Evolutionary conservation across 306 rosid genomes (phyloP), one percentile per base, ranked within the genome.

Genomic region (Carpinus fangiana): DNA sequence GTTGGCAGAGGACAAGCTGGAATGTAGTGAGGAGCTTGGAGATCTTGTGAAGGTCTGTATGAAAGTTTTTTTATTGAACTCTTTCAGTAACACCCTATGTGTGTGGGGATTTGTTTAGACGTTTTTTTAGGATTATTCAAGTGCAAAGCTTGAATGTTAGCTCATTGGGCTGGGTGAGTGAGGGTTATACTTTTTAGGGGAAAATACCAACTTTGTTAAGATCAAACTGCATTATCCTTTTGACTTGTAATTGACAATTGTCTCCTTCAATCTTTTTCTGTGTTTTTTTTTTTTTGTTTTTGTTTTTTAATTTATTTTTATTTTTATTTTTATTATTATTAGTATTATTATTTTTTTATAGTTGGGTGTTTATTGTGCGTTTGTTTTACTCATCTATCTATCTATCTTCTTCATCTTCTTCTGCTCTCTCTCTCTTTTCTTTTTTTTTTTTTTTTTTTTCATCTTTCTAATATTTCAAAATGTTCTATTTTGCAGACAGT

Each of bases 1-100:
- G 99, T 84, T 96, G 89, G 98, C 97, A 13, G 98, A 96, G 85
- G 98, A 96, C 90, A 96, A 96, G 88, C 93, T 96, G 79, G 99
- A 96, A 85, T 96, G 99, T 88, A 93, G 99, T 21, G 99, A 96
- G 83, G 99, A 96, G 66, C 87, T 96, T 11, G 99, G 99, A 72
- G 99, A 96, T 87, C 99, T 96, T 88, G 99, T 96, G 76, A 96
- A 96, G 99, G 99, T 93, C 70, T 86, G 76, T 59, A 4, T 59
- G 65, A 12, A 59, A 59, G 34, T 23, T 59, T 23, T 59, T 59
- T 57, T 41, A 23, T 21, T 10, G 65, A 59, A 59, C 65, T 59
- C 65, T 48, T 48, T 59, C 31, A 9, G 38, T 59, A 23, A 59
- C 65, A 59, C 36, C 64, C 38, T 23, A 20, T 57, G 14, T 57